A percentile compares a stretch with the other conserved stretches of the same genome.
phyloP scores from a whole-genome alignment of 306 rosid species.

The Mimosa bimucronata region DNA sequence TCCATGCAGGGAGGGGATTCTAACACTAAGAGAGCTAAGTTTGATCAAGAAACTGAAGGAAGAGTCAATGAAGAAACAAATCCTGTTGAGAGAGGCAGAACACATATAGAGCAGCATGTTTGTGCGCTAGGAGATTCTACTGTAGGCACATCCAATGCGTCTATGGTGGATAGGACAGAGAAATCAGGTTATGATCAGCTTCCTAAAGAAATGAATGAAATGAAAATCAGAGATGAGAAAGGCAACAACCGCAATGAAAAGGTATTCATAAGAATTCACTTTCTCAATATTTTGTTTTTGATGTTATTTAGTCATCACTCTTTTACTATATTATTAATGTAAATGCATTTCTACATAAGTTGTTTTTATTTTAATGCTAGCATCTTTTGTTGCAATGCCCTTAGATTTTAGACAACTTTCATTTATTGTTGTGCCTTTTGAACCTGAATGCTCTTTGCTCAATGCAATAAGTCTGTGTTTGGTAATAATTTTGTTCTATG shows the following conservation, averaged over 20 bases:
- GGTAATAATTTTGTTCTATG: constrained; percentile 26
- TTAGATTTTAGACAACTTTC: not conserved
- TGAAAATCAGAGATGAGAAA: constrained; percentile 80
- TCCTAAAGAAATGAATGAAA: constrained; percentile 69
- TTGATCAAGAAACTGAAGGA: constrained; percentile 61
- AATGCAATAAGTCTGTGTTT: constrained; percentile 6
- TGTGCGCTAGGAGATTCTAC: constrained; percentile 45
- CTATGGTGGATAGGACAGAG: constrained; percentile 50
- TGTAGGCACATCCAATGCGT: constrained; percentile 51
- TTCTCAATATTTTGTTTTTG: not conserved
- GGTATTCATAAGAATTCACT: constrained; percentile 46
- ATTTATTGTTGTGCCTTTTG: not conserved
- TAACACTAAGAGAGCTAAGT: constrained; percentile 60
- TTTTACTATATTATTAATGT: constrained; percentile 14
- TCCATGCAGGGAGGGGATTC: constrained; percentile 67
- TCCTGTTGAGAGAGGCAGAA: constrained; percentile 43
- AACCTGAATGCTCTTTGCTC: not conserved
- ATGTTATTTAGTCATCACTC: constrained; percentile 10
- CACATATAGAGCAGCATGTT: constrained; percentile 42
- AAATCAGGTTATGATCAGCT: constrained; percentile 64
- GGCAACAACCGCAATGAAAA: constrained; percentile 56
- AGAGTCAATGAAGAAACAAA: constrained; percentile 40
- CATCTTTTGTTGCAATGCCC: not conserved
- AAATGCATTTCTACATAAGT: constrained; percentile 1
- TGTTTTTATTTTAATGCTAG: not conserved